Evolutionary conservation across 352 stramenopile genomes (phyloP).

Genomic region (Saprolegnia parasitica): DNA sequence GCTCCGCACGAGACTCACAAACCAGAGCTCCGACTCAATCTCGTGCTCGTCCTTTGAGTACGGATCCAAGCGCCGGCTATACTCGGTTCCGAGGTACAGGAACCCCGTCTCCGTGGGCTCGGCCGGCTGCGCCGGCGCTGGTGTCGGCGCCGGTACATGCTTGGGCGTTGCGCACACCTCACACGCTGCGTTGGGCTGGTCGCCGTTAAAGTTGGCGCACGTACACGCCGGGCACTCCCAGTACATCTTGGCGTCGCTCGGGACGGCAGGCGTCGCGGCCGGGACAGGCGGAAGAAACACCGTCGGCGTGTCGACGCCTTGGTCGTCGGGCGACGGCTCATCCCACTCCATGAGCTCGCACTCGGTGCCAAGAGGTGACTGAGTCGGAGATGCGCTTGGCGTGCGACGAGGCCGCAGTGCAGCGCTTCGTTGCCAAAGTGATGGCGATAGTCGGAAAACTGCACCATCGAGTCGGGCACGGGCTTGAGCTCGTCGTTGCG

Average conservation of each 20-base stretch:
- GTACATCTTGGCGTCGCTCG: slow-evolving; percentile 79
- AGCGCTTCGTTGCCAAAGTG: slow-evolving; percentile 82
- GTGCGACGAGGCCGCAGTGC: slow-evolving; percentile 81
- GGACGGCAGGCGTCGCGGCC: slow-evolving; percentile 35
- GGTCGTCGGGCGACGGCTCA: slow-evolving; percentile 62
- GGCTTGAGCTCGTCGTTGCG: slow-evolving; percentile 87
- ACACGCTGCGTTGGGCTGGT: slow-evolving; percentile 68
- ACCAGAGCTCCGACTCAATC: slow-evolving; percentile 60
- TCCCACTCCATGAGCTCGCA: slow-evolving; percentile 88
- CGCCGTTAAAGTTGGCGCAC: slow-evolving; percentile 82
- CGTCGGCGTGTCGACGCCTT: slow-evolving; percentile 70
- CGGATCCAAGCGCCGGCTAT: slow-evolving; percentile 69
- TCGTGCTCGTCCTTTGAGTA: slow-evolving; percentile 75
- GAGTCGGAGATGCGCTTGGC: slow-evolving; percentile 74
- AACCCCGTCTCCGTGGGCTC: slow-evolving; percentile 44
- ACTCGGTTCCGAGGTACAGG: slow-evolving; percentile 50
- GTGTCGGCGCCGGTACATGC: slow-evolving; percentile 32
- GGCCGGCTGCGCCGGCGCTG: slow-evolving; percentile 30
- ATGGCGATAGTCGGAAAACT: slow-evolving; percentile 80
- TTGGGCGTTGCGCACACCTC: slow-evolving; percentile 69
- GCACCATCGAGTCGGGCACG: slow-evolving; percentile 87
- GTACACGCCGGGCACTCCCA: slow-evolving; percentile 82
- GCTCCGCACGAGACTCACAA: slow-evolving; percentile 61
- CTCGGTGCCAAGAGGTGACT: slow-evolving; percentile 85
- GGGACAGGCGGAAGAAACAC: slow-evolving; percentile 17